phyloP scores from a whole-genome alignment of 2,329 filamentous ascomycete genomes.

The Hysterium pulicare region DNA sequence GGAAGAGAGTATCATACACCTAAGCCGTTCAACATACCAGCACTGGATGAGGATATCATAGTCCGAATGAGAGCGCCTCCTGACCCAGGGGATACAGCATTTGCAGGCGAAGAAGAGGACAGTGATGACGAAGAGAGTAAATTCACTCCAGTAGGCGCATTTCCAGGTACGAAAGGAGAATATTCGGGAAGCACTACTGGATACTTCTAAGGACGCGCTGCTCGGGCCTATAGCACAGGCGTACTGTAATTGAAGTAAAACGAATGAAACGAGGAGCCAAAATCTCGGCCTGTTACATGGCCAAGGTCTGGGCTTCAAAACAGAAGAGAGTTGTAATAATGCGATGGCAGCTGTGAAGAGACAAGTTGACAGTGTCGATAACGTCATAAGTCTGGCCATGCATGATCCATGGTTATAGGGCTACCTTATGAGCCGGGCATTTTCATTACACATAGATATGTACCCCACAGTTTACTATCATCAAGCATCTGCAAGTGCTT shows the following conservation, averaged over 20 bases:
- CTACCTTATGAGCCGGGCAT: too few relatives aligned
- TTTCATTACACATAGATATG: slow-evolving; percentile 4
- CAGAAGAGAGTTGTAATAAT: too few relatives aligned
- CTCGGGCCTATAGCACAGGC: too few relatives aligned
- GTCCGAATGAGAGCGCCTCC: slow-evolving; percentile 56
- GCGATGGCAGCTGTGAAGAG: too few relatives aligned
- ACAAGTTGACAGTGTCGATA: too few relatives aligned
- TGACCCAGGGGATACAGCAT: slow-evolving; percentile 44
- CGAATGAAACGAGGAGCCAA: too few relatives aligned
- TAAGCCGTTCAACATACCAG: slow-evolving; percentile 64
- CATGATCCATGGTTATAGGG: too few relatives aligned
- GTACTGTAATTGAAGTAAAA: too few relatives aligned
- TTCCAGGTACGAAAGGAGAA: slow-evolving; percentile 32
- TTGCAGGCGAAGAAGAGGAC: slow-evolving; percentile 33
- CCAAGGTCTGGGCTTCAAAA: too few relatives aligned
- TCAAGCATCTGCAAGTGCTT: slow-evolving; percentile 1
- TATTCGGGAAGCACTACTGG: slow-evolving; percentile 29
- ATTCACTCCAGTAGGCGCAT: slow-evolving; percentile 29
- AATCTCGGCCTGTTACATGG: too few relatives aligned
- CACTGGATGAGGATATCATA: slow-evolving; percentile 63
- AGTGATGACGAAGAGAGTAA: slow-evolving; percentile 33
- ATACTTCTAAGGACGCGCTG: slow-evolving; percentile 21
- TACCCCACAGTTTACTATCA: slow-evolving; percentile 3
- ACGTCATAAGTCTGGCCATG: too few relatives aligned
- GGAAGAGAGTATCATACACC: slow-evolving; percentile 80